phyloP scores from a whole-genome alignment of 257 asterid genomes.

The Salvia miltiorrhiza region DNA sequence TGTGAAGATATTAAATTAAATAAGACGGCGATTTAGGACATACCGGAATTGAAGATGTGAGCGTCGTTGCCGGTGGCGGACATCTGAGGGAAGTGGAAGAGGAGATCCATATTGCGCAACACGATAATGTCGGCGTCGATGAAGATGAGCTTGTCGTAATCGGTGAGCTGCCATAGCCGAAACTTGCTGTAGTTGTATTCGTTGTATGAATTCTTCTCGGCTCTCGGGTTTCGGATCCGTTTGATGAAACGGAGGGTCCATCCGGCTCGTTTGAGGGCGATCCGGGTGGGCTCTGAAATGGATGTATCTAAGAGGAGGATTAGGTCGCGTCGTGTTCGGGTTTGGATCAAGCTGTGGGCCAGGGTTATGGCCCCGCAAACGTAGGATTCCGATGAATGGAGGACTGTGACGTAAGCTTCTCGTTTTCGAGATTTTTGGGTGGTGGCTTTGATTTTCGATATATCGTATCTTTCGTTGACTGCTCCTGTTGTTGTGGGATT shows the following conservation, averaged over 20 bases:
- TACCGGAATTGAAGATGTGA: constrained; percentile 73
- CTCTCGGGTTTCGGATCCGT: constrained; percentile 76
- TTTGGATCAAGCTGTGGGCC: constrained; percentile 65
- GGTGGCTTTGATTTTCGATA: constrained; percentile 33
- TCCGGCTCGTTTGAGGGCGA: constrained; percentile 60
- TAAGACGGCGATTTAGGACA: background rate
- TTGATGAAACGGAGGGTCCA: constrained; percentile 67
- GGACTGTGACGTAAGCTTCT: constrained; percentile 79
- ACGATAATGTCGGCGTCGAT: constrained; percentile 74
- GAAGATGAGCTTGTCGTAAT: constrained; percentile 71
- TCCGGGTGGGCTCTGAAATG: constrained; percentile 47
- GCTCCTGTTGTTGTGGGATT: constrained; percentile 17
- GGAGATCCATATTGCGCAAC: constrained; percentile 57
- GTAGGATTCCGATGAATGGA: constrained; percentile 69
- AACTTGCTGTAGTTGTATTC: constrained; percentile 88
- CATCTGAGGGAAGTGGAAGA: constrained; percentile 75
- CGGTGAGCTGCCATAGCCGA: constrained; percentile 80
- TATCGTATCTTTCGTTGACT: constrained; percentile 45
- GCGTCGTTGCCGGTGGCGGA: constrained; percentile 83
- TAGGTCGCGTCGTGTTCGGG: constrained; percentile 61
- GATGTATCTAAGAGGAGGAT: constrained; percentile 67
- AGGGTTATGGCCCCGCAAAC: constrained; percentile 82
- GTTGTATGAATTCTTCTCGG: constrained; percentile 62
- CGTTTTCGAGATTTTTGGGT: constrained; percentile 15
- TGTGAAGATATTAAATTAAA: too few species aligned